Evolutionary conservation across 352 stramenopile species (phyloP).

Genomic region (Plasmopara halstedii): DNA sequence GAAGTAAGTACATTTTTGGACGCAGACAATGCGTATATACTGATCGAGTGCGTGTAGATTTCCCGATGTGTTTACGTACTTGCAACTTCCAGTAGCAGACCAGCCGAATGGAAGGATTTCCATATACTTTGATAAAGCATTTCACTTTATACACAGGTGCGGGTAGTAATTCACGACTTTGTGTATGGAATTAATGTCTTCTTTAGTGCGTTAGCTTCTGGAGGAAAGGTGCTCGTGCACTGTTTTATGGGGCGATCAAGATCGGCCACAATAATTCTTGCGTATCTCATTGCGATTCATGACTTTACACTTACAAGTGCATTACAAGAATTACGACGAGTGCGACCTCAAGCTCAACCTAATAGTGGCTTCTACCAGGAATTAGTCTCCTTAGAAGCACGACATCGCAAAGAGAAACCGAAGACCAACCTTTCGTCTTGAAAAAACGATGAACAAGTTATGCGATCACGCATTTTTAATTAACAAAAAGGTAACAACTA

Average conservation of each 20-base stretch:
- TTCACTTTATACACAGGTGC: conserved; percentile 59
- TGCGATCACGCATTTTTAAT: too few species aligned
- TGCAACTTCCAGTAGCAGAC: conserved; percentile 48
- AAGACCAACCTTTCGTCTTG: background rate
- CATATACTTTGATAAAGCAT: conserved; percentile 32
- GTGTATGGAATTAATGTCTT: background rate
- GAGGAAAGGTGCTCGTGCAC: conserved; percentile 65
- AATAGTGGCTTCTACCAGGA: conserved; percentile 62
- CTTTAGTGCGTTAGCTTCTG: conserved; percentile 25
- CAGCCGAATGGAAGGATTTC: conserved; percentile 29
- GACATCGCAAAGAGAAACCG: background rate
- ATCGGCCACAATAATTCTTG: conserved; percentile 58
- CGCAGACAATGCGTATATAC: background rate
- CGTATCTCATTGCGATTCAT: conserved; percentile 43
- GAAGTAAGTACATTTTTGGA: conserved; percentile 16
- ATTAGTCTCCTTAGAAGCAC: conserved; percentile 35
- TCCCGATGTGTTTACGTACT: conserved; percentile 42
- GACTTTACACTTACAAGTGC: conserved; percentile 32
- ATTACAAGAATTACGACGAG: conserved; percentile 28
- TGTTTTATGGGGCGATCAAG: conserved; percentile 67
- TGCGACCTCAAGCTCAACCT: conserved; percentile 49
- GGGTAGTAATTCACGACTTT: background rate
- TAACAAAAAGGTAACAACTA: too few species aligned
- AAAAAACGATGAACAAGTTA: too few species aligned
- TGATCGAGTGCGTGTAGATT: conserved; percentile 18